Base-by-base conservation (phyloP, 805 yeast species). In the Candida ipomoeae region DNA sequence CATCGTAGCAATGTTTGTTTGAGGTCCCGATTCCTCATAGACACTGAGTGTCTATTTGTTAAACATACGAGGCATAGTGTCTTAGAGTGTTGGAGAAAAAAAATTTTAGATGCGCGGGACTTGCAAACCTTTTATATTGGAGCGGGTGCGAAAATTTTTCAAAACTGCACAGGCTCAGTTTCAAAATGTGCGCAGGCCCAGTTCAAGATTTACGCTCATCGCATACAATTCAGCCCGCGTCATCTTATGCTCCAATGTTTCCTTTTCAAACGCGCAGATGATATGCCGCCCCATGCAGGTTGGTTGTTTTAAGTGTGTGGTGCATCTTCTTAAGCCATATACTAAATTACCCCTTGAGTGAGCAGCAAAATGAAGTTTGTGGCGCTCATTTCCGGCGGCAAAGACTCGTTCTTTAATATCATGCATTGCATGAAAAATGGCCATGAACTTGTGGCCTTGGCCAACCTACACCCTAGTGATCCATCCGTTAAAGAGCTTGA, bases 361-460 rank as follows among this genome's bases (percentile, higher is more conserved):
- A 10, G 29, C 14, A 8, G 21, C 21, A 17, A 33, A 13, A 92
- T 94, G 99, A 90, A 89, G 66, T 88, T 91, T 62, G 87, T 90
- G 33, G 99, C 96, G 0, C 74, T 94, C 20, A 83, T 94, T 0
- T 88, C 96, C 0, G 99, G 99, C 4, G 99, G 99, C 0, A 94
- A 94, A 62, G 99, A 94, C 66, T 91, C 97, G 7, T 89, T 91
- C 69, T 94, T 79, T 66, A 94, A 91, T 63, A 82, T 92, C 14
- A 69, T 89, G 36, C 96, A 94, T 63, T 89, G 98, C 61, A 64
- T 87, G n/a, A 76, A 79, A 2, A 82, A 87, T 47, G 96, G 95
- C 13, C 99, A 94, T 69, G 87, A 88, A 59, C 71, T 94, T 5
- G 81, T 81, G 0, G 97, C 96, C 1, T 67, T 92, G 43, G 98